Conservation (phyloP, 73 alveolate species). For the Paramecium bursaria region DNA sequence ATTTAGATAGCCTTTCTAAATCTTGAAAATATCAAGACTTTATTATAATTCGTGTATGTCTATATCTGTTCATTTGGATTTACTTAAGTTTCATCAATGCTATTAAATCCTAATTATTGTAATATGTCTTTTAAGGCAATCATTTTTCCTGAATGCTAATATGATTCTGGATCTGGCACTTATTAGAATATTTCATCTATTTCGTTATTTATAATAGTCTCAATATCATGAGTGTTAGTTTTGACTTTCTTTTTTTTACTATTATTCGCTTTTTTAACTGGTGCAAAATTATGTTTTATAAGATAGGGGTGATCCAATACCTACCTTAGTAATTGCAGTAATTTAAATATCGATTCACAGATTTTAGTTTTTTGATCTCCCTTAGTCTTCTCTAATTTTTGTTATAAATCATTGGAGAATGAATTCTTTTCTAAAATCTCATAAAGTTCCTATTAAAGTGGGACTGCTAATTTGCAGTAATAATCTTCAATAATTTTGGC, state of each 20-base stretch:
- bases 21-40: slow-evolving; percentile 85
- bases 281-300: slow-evolving; percentile 1
- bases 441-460: slow-evolving; percentile 78
- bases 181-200: slow-evolving; percentile 69
- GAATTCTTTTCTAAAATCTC: slow-evolving; percentile 67
- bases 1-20: slow-evolving; percentile 71
- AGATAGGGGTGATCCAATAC: slow-evolving; percentile 71
- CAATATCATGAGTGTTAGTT: slow-evolving; percentile 73
- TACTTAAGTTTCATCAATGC: slow-evolving; percentile 43
- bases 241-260: slow-evolving; percentile 42
- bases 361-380: slow-evolving; percentile 63
- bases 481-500: slow-evolving; percentile 96
- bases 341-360: slow-evolving; percentile 66
- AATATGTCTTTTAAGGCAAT: slow-evolving; percentile 58
- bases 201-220: slow-evolving; percentile 76
- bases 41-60: slow-evolving; percentile 70
- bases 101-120: slow-evolving; percentile 66
- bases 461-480: slow-evolving; percentile 83
- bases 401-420: slow-evolving; percentile 45
- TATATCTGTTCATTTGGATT: slow-evolving; percentile 36
- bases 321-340: slow-evolving; percentile 58
- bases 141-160: slow-evolving; percentile 62
- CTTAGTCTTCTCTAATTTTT: slow-evolving; percentile 46
- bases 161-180: slow-evolving; percentile 28
- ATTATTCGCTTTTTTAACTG: slow-evolving; percentile 20